Evolutionary conservation across 257 asterid genomes (phyloP), one percentile per base, ranked within the genome.

Genomic region (Forsythia viridissima): DNA sequence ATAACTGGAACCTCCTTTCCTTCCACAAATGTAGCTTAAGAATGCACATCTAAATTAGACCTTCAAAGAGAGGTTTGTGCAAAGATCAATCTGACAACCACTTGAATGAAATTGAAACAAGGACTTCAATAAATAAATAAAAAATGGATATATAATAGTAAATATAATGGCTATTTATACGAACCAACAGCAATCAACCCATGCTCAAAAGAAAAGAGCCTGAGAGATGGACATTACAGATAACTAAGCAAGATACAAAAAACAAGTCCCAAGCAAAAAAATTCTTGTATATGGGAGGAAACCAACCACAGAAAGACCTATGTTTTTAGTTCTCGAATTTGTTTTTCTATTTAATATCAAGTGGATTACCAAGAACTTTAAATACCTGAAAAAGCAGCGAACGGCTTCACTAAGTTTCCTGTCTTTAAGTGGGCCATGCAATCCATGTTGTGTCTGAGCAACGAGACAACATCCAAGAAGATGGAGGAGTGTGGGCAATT

Each of bases 401-500:
- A 91, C 81, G 41, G 98, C 96, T 84, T 95, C 98, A 84, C 88
- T 88, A 79, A 88, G 82, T 85, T 92, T 95, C 77, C 82, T 89
- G 73, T 91, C 97, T 85, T 86, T 93, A 82, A 79, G 59, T 68
- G 82, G 63, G 76, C 85, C 89, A 76, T 81, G 97, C 83, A 89
- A 79, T 76, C 85, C 93, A 82, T 79, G 80, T 78, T 89, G 96
- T 74, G 93, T 82, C 90, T 95, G 98, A 52, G 93, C 94, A 82
- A 93, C 86, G 74, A 87, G 90, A 87, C 97, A 95, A 78, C 97
- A 93, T 70, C 99, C 99, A 69, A 95, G 97, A 81, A 95, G 97
- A 87, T 95, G 99, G 80, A 88, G 85, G 66, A 86, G 87, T 10
- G 85, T 81, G 76, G 94, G 82, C 86, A 91, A 86, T 84, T 84